phyloP scores from a whole-genome alignment of 495 filamentous ascomycete genomes.

The Trichoderma erinaceum region DNA sequence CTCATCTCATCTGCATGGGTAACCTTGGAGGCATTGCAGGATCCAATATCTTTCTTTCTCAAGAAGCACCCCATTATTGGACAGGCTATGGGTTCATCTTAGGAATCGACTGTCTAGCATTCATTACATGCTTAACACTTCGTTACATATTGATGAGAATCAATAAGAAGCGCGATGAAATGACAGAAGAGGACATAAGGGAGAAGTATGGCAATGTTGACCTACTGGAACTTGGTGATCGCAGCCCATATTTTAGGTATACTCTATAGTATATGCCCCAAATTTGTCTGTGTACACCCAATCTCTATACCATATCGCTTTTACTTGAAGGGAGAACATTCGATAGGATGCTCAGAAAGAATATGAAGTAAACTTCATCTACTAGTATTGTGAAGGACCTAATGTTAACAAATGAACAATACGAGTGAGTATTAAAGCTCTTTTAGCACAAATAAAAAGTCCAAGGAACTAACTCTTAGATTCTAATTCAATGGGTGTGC shows the following conservation, averaged over 20 bases:
- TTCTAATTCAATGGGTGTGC: too few species aligned
- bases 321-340: too few species aligned
- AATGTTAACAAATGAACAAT: too few species aligned
- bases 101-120: neutral
- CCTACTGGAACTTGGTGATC: neutral
- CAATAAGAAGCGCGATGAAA: neutral
- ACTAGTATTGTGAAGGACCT: too few species aligned
- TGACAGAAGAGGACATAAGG: neutral
- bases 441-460: too few species aligned
- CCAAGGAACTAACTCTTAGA: too few species aligned
- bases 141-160: neutral
- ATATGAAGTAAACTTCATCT: too few species aligned
- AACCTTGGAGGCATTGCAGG: neutral
- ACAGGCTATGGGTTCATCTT: neutral
- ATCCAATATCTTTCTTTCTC: neutral
- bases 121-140: neutral
- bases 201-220: neutral
- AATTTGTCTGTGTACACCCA: too few species aligned
- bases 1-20: neutral
- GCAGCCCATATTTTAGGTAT: neutral
- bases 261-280: neutral
- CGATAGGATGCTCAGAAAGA: too few species aligned
- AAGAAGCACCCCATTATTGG: neutral
- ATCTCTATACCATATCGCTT: too few species aligned
- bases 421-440: too few species aligned